These are phyloP conservation scores for Myochromella boudieri DNA, from an alignment of 768 basidiomycete genomes.

Conservation along the genomic window DNA sequence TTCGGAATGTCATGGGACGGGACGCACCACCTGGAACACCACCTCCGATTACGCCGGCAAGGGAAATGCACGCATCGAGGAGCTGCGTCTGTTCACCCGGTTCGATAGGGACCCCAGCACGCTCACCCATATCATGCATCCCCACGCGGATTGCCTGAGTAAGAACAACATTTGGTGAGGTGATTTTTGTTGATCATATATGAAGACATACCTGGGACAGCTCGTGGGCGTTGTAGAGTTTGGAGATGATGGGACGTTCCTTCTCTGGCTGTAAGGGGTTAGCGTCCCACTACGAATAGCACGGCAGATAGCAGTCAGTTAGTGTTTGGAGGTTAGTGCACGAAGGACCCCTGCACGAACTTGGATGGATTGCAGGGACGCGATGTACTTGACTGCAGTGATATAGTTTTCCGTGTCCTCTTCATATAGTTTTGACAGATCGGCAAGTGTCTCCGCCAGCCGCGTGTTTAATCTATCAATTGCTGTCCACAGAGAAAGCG, in stretches of 20 bases:
- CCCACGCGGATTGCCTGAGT: conserved; percentile 72
- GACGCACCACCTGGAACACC: conserved; percentile 93
- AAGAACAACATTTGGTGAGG: background rate
- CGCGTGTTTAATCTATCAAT: conserved; percentile 64
- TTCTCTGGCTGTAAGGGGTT: conserved; percentile 49
- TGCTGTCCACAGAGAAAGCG: conserved; percentile 62
- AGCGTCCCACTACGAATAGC: conserved; percentile 53
- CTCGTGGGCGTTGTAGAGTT: conserved; percentile 57
- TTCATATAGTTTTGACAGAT: conserved; percentile 49
- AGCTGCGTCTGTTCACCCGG: conserved; percentile 84
- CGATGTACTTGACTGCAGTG: conserved; percentile 60
- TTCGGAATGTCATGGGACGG: background rate
- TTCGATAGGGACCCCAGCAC: conserved; percentile 84
- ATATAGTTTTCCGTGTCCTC: conserved; percentile 50
- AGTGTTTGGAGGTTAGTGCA: background rate
- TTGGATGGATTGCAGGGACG: conserved; percentile 58
- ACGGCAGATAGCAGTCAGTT: background rate
- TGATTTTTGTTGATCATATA: background rate
- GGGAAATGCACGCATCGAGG: conserved; percentile 71
- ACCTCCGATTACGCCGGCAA: conserved; percentile 88
- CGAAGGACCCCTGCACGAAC: conserved; percentile 27
- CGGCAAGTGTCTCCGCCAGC: conserved; percentile 50
- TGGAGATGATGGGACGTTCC: conserved; percentile 46
- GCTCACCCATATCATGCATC: conserved; percentile 84
- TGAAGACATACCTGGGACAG: conserved; percentile 50